These are phyloP conservation scores for Diplosphaera chodatii DNA, from an alignment of 139 green algal genomes.

Conservation along the genomic window DNA sequence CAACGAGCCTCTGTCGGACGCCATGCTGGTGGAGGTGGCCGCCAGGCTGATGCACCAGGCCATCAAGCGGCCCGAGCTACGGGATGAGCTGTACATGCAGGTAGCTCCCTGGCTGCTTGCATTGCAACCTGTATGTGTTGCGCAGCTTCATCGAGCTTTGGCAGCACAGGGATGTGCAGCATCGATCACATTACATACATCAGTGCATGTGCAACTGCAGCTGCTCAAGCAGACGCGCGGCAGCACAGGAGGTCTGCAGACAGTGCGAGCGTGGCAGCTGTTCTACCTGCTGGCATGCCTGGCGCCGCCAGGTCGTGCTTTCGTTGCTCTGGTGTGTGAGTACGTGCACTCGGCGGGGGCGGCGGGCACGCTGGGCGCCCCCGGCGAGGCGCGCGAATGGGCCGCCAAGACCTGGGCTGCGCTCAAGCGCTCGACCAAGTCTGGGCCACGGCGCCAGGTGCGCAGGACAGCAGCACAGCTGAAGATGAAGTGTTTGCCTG, in stretches of 20 bases:
- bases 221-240: conserved; percentile 89
- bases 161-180: no score
- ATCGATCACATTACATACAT: no score
- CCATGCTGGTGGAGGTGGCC: conserved; percentile 53
- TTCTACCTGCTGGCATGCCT: conserved; percentile 73
- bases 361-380: conserved; percentile 7
- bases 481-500: no score
- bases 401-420: conserved; percentile 55
- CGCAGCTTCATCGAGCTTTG: no score
- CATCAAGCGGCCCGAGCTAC: conserved; percentile 81
- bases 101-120: no score
- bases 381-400: conserved; percentile 40
- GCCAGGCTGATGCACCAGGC: conserved; percentile 90
- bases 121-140: no score
- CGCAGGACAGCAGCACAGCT: no score
- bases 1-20: conserved; percentile 28
- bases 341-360: conserved; percentile 48
- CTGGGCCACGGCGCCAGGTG: conserved; percentile 74
- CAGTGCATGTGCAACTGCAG: no score
- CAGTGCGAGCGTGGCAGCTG: conserved; percentile 78
- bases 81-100: conserved; percentile 87
- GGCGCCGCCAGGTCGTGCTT: conserved; percentile 87
- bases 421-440: conserved; percentile 87
- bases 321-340: conserved; percentile 80
- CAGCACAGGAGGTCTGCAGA: conserved; percentile 45